Base-by-base conservation (phyloP, 169 alveolate species). In the Plasmodium billcollinsi region DNA sequence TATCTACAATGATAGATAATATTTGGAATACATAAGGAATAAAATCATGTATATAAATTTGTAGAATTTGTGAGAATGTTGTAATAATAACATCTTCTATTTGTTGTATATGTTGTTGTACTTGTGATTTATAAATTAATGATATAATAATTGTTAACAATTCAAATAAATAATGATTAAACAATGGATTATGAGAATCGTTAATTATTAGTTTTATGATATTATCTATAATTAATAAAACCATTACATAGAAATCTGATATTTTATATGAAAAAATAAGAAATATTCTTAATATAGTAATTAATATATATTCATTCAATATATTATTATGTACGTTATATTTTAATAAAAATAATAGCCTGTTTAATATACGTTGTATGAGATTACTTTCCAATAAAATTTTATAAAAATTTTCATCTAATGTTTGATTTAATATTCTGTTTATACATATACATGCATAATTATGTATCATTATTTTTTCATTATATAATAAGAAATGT, bases 121-220 rank as follows among this genome's bases (percentile, higher is more conserved):
- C 15, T 49, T 50, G 56, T 4, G 91, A 61, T 65, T 91, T 90
- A 61, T 93, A 85, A 26, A 67, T 92, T 39, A 94, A 78, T 15
- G 93, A 90, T 11, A 92, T 89, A 47, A 92, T 47, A 0, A 93
- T 18, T 3, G 95, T 88, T 20, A 94, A 88, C 11, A 93, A 88
- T 89, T 95, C 97, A 88, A 95, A 95, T 2, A 95, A 71, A 73
- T 93, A 95, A 89, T 95, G 97, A 80, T 95, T 95, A 88, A 93
- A 95, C 0, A 94, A 62, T 0, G 97, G 97, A 76, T 95, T 95
- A 20, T 94, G 95, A 0, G 97, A 95, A 73, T 95, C 95, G 67
- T 95, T 94, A 0, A 93, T 85, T n/a, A 93, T 94, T 45, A 24
- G n/a, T 88, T 94, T 94, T 0, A 94, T 94, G 0, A 73, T 80